Evolutionary conservation across 306 rosid species (phyloP).

Genomic region (Mimosa pudica): DNA sequence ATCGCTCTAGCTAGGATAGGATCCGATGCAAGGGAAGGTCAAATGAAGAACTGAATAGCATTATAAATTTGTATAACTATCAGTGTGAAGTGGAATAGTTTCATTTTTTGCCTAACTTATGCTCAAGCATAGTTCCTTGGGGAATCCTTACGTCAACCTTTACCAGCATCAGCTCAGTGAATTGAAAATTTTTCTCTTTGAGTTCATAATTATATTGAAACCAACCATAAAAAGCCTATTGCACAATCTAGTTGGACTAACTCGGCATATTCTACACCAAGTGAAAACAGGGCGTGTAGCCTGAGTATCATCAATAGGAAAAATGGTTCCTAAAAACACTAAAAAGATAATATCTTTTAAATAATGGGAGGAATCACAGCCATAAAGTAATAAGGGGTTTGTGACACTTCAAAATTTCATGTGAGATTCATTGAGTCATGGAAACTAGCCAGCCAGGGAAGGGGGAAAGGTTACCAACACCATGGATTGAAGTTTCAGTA

Average conservation of each 20-base stretch:
- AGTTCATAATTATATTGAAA: neutral
- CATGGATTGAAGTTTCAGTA: neutral
- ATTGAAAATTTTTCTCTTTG: too few relatives aligned
- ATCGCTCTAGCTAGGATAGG: too few relatives aligned
- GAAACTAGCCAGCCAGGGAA: neutral
- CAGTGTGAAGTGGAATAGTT: too few relatives aligned
- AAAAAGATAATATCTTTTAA: neutral
- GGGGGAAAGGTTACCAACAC: neutral
- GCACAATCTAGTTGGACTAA: neutral
- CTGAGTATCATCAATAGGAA: neutral
- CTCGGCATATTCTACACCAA: neutral
- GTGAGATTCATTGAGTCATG: neutral
- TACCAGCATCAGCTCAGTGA: too few relatives aligned
- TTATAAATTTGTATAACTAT: too few relatives aligned
- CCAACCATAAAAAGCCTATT: neutral
- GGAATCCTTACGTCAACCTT: too few relatives aligned
- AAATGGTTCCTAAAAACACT: neutral
- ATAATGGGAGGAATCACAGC: neutral
- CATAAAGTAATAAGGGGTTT: neutral
- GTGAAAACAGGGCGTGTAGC: neutral
- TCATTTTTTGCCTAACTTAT: too few relatives aligned
- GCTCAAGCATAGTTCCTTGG: too few relatives aligned
- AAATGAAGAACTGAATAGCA: too few relatives aligned
- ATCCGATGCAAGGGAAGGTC: too few relatives aligned
- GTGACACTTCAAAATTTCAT: constrained; percentile 12